Base-by-base conservation (phyloP, 208 protist genomes). In the Kentomonas sorsogonicus region DNA sequence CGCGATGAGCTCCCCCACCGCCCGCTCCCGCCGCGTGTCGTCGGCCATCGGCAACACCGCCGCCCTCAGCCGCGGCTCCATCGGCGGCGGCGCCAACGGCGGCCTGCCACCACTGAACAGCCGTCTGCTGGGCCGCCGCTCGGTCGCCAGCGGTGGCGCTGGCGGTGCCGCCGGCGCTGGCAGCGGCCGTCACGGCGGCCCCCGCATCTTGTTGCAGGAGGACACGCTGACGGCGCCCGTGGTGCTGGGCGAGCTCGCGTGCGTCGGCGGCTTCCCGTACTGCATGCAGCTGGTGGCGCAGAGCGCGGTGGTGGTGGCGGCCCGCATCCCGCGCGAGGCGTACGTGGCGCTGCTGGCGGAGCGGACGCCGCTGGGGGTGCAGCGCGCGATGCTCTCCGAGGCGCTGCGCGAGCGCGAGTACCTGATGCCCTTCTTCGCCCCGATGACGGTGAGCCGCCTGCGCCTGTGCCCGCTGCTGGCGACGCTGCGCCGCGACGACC, bases 401-500 rank as follows among this genome's bases (percentile, higher is more conserved):
- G 74, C 77, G 31, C 51, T 92, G 26, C 53, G 73, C 53, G 55
- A 62, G 55, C 77, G 85, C 20, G 77, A 92, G 63, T 54, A 58
- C 6, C 62, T 81, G 22, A 63, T 92, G 65, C 77, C 78, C 1
- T 74, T 63, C 64, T 84, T 73, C 63, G 67, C 75, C 6, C 80
- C 80, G 3, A 80, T 92, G 44, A 87, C 74, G 2, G 36, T 34
- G 7, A 59, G 44, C 7, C 80, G 85, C 18, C 64, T 92, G 65
- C 72, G 75, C 16, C 61, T 89, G 9, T 89, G 85, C 62, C 85
- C 85, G 3, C 59, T 92, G 4, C 65, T 89, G 13, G 57, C 67
- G 16, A 58, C 57, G 20, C 72, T 92, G 16, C 58, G 56, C 15
- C 44, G 70, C 34, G 76, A 83, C 39, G 58, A 83, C 20, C 60